Evolutionary conservation across 176 grass and related monocot genomes (phyloP).

Genomic region (Triticum timopheevii): DNA sequence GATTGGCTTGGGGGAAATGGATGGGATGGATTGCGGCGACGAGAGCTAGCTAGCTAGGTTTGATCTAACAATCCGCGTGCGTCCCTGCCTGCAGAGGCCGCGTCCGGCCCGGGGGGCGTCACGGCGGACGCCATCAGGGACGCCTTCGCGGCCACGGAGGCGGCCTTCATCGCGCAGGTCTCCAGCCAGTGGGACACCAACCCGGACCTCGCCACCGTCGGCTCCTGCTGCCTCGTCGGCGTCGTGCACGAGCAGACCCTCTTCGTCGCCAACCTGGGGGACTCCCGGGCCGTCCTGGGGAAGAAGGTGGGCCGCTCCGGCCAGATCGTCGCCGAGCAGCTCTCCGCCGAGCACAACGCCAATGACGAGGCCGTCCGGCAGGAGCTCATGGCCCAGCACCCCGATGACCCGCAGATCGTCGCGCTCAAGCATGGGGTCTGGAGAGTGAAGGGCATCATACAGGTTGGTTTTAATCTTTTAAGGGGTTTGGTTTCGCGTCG

Average conservation of each 20-base stretch:
- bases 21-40: too few relatives aligned
- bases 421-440: slow-evolving; percentile 87
- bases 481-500: background rate
- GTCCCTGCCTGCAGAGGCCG: slow-evolving; percentile 54
- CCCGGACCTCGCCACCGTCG: slow-evolving; percentile 76
- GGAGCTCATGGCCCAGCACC: slow-evolving; percentile 73
- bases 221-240: slow-evolving; percentile 79
- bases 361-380: slow-evolving; percentile 64
- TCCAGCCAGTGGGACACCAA: slow-evolving; percentile 49
- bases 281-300: slow-evolving; percentile 79
- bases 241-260: slow-evolving; percentile 59
- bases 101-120: slow-evolving; percentile 41
- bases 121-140: slow-evolving; percentile 49
- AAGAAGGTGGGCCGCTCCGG: slow-evolving; percentile 56
- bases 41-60: background rate
- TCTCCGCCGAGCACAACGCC: slow-evolving; percentile 91
- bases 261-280: slow-evolving; percentile 76
- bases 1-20: too few relatives aligned
- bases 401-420: slow-evolving; percentile 80
- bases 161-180: slow-evolving; percentile 59
- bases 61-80: background rate
- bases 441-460: slow-evolving; percentile 94
- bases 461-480: slow-evolving; percentile 45
- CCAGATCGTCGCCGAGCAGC: slow-evolving; percentile 65
- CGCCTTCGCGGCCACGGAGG: slow-evolving; percentile 78